Evolutionary conservation across 2,329 filamentous ascomycete species (phyloP).

Genomic region (Coccinonectria pachysandricola): DNA sequence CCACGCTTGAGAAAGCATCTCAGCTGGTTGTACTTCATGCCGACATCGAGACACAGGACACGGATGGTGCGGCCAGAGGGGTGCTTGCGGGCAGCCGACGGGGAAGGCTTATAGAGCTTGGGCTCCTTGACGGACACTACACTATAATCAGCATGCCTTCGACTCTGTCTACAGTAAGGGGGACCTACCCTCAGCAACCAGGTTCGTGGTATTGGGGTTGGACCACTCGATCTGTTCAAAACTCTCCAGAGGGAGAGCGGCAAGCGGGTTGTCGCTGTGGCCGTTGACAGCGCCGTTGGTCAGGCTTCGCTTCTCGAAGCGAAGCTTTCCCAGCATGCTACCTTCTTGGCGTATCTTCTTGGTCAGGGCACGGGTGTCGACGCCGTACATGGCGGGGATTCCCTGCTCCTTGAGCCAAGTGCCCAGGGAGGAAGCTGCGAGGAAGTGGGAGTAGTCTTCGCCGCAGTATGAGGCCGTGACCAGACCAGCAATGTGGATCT

Average conservation of each 20-base stretch:
- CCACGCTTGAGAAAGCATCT: conserved; percentile 85
- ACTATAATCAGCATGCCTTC: conserved; percentile 28
- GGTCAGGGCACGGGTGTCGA: conserved; percentile 87
- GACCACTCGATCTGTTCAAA: conserved; percentile 83
- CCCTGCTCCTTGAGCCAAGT: conserved; percentile 95
- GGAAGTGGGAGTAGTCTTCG: conserved; percentile 90
- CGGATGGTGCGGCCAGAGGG: conserved; percentile 79
- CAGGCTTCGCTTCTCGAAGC: conserved; percentile 50
- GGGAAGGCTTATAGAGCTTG: conserved; percentile 71
- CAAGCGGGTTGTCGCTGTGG: conserved; percentile 14
- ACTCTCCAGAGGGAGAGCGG: conserved; percentile 24
- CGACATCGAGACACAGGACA: conserved; percentile 89
- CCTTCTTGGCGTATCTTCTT: conserved; percentile 90
- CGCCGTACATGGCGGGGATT: conserved; percentile 85
- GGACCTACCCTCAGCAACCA: conserved; percentile 83
- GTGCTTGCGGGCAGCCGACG: conserved; percentile 65
- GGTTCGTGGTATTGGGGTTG: conserved; percentile 84
- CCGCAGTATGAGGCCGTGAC: conserved; percentile 86
- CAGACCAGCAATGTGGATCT: conserved; percentile 91
- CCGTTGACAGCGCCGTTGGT: conserved; percentile 32
- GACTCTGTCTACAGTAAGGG: conserved; percentile 8
- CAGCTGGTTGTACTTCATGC: conserved; percentile 97
- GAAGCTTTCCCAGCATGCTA: conserved; percentile 89
- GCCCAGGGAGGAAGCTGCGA: conserved; percentile 82
- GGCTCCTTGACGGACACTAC: conserved; percentile 82